These are phyloP conservation scores for Mikania micrantha DNA, from an alignment of 129 eudicot genomes.

Conservation along the genomic window DNA sequence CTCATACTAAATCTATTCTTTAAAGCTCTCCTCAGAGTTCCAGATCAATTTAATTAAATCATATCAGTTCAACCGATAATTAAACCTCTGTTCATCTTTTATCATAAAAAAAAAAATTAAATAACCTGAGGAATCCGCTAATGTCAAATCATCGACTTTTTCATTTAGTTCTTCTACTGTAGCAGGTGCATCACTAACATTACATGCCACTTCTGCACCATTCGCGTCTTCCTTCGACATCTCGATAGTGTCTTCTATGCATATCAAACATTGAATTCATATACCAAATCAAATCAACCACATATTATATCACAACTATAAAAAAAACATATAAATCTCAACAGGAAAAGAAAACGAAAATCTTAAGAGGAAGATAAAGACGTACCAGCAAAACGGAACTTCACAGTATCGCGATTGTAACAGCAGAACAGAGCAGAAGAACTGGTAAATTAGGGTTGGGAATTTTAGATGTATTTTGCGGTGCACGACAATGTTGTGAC, in stretches of 20 bases:
- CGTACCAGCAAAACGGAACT: constrained; percentile 8
- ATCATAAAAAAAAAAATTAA: neutral
- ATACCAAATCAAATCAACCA: neutral
- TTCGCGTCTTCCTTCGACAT: constrained; percentile 26
- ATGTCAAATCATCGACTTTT: constrained; percentile 20
- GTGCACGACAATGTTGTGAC: constrained; percentile 8
- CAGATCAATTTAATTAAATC: constrained; percentile 8
- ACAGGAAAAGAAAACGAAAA: neutral
- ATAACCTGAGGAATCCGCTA: constrained; percentile 28
- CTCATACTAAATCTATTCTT: neutral
- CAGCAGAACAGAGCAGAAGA: constrained; percentile 12
- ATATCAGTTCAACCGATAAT: neutral
- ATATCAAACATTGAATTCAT: neutral
- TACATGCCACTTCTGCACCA: constrained; percentile 16
- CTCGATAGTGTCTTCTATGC: neutral
- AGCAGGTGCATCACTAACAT: constrained; percentile 11
- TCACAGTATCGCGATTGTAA: neutral
- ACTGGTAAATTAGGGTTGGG: constrained; percentile 17
- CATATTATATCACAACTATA: neutral
- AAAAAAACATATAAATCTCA: neutral
- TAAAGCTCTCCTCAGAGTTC: neutral
- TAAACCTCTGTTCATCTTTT: neutral
- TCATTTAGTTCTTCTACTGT: constrained; percentile 23
- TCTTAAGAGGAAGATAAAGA: neutral
- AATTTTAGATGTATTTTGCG: neutral